Evolutionary conservation across 2,329 filamentous ascomycete genomes (phyloP).

Genomic region (Didymellaceae sp.): DNA sequence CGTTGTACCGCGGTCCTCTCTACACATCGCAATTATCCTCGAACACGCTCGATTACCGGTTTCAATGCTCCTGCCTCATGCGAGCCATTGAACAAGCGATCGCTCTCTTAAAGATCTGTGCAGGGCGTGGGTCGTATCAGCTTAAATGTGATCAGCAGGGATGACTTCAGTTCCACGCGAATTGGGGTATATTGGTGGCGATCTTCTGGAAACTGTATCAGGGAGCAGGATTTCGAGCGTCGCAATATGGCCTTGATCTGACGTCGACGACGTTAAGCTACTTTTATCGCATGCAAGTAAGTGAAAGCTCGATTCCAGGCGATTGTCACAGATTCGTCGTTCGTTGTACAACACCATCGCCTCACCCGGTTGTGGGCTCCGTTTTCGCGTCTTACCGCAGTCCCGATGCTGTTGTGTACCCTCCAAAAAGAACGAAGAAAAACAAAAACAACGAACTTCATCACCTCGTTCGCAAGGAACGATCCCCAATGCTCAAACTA

Average conservation of each 20-base stretch:
- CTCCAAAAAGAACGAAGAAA: slow-evolving; percentile 7
- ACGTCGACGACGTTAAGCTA: background rate
- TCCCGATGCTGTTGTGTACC: slow-evolving; percentile 25
- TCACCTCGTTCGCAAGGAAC: slow-evolving; percentile 5
- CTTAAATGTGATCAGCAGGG: slow-evolving; percentile 29
- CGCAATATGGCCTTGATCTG: background rate
- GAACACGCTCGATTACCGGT: slow-evolving; percentile 22
- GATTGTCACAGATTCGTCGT: slow-evolving; percentile 21
- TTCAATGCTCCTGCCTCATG: slow-evolving; percentile 24
- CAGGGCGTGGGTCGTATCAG: slow-evolving; percentile 19
- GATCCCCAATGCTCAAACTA: slow-evolving; percentile 20
- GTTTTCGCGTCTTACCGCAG: slow-evolving; percentile 21
- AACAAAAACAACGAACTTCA: slow-evolving; percentile 1
- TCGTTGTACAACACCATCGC: slow-evolving; percentile 26
- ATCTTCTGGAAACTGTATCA: slow-evolving; percentile 15
- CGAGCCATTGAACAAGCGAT: slow-evolving; percentile 21
- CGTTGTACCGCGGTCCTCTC: slow-evolving; percentile 33
- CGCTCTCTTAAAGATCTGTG: slow-evolving; percentile 14
- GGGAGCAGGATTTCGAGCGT: background rate
- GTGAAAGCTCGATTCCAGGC: slow-evolving; percentile 3
- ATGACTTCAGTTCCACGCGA: slow-evolving; percentile 23
- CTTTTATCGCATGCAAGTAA: background rate
- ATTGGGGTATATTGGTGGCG: slow-evolving; percentile 25
- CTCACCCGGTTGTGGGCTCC: slow-evolving; percentile 23
- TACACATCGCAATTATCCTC: slow-evolving; percentile 20